phyloP scores from a whole-genome alignment of 352 stramenopile species.

The Plasmopara viticola region DNA sequence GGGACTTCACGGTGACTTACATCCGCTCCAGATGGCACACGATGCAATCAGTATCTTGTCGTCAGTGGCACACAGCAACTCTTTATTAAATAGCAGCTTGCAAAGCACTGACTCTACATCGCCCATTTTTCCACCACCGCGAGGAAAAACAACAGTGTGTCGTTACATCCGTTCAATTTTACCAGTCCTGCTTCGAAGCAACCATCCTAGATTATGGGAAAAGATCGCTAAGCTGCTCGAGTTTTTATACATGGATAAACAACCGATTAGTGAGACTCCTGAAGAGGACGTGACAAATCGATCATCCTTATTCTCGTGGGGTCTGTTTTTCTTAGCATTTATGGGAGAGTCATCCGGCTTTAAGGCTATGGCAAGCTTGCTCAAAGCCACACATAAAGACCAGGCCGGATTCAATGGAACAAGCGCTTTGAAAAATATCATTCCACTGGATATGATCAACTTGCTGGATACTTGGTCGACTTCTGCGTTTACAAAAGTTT shows the following conservation, averaged over 20 bases:
- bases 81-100: slow-evolving; percentile 24
- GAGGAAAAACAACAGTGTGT: slow-evolving; percentile 46
- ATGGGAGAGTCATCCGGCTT: slow-evolving; percentile 39
- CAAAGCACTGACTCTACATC: background rate
- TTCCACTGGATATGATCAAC: slow-evolving; percentile 88
- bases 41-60: slow-evolving; percentile 65
- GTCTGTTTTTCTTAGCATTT: slow-evolving; percentile 77
- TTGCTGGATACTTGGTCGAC: slow-evolving; percentile 77
- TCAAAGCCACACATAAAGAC: slow-evolving; percentile 61
- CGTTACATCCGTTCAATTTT: slow-evolving; percentile 40
- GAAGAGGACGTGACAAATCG: slow-evolving; percentile 35
- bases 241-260: slow-evolving; percentile 43
- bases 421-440: slow-evolving; percentile 76
- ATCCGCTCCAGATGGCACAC: slow-evolving; percentile 53
- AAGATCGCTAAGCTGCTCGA: slow-evolving; percentile 55
- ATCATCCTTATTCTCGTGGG: slow-evolving; percentile 48
- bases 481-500: slow-evolving; percentile 85
- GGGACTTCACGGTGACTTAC: slow-evolving; percentile 39
- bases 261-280: slow-evolving; percentile 10
- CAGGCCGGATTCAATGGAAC: slow-evolving; percentile 44
- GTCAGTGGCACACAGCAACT: slow-evolving; percentile 56
- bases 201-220: slow-evolving; percentile 47
- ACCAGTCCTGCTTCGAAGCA: slow-evolving; percentile 41
- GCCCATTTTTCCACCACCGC: slow-evolving; percentile 53
- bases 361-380: slow-evolving; percentile 46